Base-by-base conservation (phyloP, 2,329 filamentous ascomycete species). In the Chaetothyriales sp. region DNA sequence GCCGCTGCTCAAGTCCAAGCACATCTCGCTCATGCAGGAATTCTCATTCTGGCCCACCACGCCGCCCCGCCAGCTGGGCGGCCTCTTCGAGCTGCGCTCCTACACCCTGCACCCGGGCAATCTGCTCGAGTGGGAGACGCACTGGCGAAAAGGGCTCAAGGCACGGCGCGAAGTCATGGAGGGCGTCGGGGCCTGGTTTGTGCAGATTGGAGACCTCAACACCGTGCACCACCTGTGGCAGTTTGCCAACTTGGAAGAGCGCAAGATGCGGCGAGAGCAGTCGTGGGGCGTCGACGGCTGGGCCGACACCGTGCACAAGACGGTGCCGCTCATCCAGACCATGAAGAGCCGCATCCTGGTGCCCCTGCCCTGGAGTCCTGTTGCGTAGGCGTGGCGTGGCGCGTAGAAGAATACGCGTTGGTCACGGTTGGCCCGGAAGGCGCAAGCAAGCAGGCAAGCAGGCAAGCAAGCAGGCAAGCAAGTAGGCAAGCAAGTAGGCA, bases 41-140 rank as follows among this genome's bases (percentile, higher is more conserved):
- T 98, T 98, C 71, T 95, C 89, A 37, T 98, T 98, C 77, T 98
- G 92, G 92, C 92, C 92, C 1, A 98, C 92, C 2, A 90, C 88
- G 0, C 78, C 89, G 4, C 92, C 92, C 0, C 87, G 92, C 54
- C 77, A 87, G 63, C 80, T 98, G 0, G 92, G 92, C 51, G 92
- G 92, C 46, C 71, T 98, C 44, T 98, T 98, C 66, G 92, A 98
- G 73, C 77, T 98, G 33, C 86, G 92, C 49, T 95, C 92, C 1
- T 98, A 98, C 73, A 95, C 89, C 4, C 78, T 98, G 19, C 88
- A 95, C 66, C 92, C 92, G 0, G 92, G 92, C 44, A 95, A 95
- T 67, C 76, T 98, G 44, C 78, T 98, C 6, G 92, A 98, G 71
- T 98, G 92, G 92, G 92, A 98, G 76, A 94, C 87, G 43, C 92